These are phyloP conservation scores for sweet orange (Citrus sinensis) DNA, from an alignment of 345 rosid species.

Conservation along the genomic window DVS_A1.0 CM039165.1:32605501-32606000, in stretches of 20 bases:
- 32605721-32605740: conserved; percentile 9
- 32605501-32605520: background rate
- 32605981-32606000: conserved; percentile 39
- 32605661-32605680: background rate
- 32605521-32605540: background rate
- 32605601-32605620: background rate
- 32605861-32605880: conserved; percentile 54
- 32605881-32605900: conserved; percentile 39
- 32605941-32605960: conserved; percentile 47
- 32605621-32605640: background rate
- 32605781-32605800: conserved; percentile 41
- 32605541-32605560: background rate
- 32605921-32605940: conserved; percentile 46
- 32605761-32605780: conserved; percentile 42
- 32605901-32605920: conserved; percentile 54
- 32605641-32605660: background rate
- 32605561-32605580: conserved; percentile 23
- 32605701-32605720: background rate
- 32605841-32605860: conserved; percentile 55
- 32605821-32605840: conserved; percentile 49
- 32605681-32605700: conserved; percentile 1
- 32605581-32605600: conserved; percentile 4
- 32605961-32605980: conserved; percentile 71
- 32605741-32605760: conserved; percentile 39
- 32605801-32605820: conserved; percentile 64